These are phyloP conservation scores for Clonostachys byssicola DNA, from an alignment of 2,329 filamentous ascomycete genomes.

Conservation along the genomic window DNA sequence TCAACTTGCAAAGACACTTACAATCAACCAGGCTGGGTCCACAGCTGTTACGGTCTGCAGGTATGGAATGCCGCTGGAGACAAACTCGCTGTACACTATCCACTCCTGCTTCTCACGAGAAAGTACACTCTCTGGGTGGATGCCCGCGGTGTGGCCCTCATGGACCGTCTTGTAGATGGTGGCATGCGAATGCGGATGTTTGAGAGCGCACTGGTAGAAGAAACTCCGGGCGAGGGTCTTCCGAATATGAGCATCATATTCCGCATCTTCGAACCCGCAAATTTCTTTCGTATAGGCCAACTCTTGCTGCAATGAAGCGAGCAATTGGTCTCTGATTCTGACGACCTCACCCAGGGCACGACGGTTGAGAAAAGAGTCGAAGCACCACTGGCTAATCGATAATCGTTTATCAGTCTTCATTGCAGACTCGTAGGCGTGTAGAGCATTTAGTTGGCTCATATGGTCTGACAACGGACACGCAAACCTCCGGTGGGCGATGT, in stretches of 20 bases:
- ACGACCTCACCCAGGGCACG: neutral
- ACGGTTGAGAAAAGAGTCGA: neutral
- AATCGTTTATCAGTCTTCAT: neutral
- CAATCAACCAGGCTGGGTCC: conserved; percentile 3
- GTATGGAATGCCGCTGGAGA: neutral
- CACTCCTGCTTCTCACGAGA: neutral
- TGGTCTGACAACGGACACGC: conserved; percentile 3
- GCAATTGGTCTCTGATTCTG: neutral
- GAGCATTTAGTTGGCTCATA: conserved; percentile 3
- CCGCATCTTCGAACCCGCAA: neutral
- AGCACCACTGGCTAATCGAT: neutral
- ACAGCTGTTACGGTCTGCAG: conserved; percentile 4
- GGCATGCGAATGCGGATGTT: conserved; percentile 2
- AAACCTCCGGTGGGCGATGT: conserved; percentile 1
- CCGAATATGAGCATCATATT: neutral
- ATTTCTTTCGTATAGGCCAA: no score
- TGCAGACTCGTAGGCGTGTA: neutral
- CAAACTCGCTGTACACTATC: conserved; percentile 1
- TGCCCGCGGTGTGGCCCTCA: conserved; percentile 1
- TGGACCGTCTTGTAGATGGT: conserved; percentile 6
- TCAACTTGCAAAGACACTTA: neutral
- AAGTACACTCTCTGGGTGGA: conserved; percentile 1
- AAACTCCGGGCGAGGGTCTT: neutral
- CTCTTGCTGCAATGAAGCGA: neutral
- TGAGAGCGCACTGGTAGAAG: neutral